phyloP scores from a whole-genome alignment of 2,329 filamentous ascomycete genomes.

The Chaetomium sp. region DNA sequence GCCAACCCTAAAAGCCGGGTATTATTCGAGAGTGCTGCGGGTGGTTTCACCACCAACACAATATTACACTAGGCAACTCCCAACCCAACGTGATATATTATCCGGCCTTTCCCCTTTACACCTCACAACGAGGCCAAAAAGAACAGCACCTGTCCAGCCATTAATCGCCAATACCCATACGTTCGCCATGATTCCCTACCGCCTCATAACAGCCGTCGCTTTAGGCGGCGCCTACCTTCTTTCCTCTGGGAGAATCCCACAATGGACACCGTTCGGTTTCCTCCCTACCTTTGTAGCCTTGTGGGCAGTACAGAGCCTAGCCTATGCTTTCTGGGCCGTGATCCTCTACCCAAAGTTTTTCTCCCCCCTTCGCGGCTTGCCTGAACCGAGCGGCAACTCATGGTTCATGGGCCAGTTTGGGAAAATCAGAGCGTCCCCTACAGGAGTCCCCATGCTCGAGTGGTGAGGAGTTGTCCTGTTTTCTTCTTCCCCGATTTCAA shows the following conservation, averaged over 20 bases:
- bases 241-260: constrained; percentile 22
- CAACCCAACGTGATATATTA: too few species aligned
- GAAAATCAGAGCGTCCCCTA: constrained; percentile 34
- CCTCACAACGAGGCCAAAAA: neutral
- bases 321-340: constrained; percentile 36
- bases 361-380: constrained; percentile 44
- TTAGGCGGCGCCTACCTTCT: constrained; percentile 29
- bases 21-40: too few species aligned
- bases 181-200: constrained; percentile 24
- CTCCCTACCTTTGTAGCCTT: constrained; percentile 29
- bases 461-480: constrained; percentile 34
- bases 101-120: too few species aligned
- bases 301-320: constrained; percentile 32
- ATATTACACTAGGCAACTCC: too few species aligned
- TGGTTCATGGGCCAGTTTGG: constrained; percentile 44
- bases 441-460: constrained; percentile 39
- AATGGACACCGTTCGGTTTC: constrained; percentile 31
- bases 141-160: neutral
- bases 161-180: neutral
- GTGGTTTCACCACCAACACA: too few species aligned
- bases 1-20: too few species aligned
- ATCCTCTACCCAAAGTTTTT: constrained; percentile 44
- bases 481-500: neutral
- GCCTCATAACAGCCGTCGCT: constrained; percentile 26
- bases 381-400: constrained; percentile 37